Percentiles rank a stretch among this genome's conserved stretches.
phyloP scores from a whole-genome alignment of 305 asterid species.

The Fraxinus nigra region DNA sequence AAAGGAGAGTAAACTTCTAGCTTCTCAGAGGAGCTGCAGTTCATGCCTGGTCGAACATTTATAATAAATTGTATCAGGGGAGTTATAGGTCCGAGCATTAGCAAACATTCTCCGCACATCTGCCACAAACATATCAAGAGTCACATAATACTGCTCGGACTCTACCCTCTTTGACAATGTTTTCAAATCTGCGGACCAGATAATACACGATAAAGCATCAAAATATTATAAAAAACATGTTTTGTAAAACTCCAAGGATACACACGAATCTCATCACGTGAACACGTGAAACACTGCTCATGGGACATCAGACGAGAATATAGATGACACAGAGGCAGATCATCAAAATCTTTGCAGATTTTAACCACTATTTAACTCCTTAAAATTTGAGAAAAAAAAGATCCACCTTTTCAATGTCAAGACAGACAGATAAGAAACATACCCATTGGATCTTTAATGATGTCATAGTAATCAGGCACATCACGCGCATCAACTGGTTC shows the following conservation, averaged over 20 bases:
- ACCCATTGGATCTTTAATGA: conserved; percentile 96
- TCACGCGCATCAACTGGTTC: conserved; percentile 99
- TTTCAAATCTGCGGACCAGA: conserved; percentile 59
- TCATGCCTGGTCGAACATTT: conserved; percentile 88
- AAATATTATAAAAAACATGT: background rate
- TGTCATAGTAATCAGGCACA: conserved; percentile 92
- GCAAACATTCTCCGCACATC: conserved; percentile 83
- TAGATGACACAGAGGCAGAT: background rate
- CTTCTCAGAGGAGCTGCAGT: conserved; percentile 8
- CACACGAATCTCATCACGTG: background rate
- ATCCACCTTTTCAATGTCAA: background rate
- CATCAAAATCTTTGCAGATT: background rate
- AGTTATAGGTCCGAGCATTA: conserved; percentile 89
- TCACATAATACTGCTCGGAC: conserved; percentile 81
- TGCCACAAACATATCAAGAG: conserved; percentile 90
- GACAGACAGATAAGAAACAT: conserved; percentile 12
- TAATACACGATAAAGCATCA: background rate
- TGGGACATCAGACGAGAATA: background rate
- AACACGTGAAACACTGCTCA: background rate
- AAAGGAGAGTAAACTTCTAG: background rate
- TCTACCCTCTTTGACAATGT: conserved; percentile 94
- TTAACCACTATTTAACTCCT: background rate
- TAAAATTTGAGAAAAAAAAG: background rate
- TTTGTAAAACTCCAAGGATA: background rate
- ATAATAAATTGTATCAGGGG: conserved; percentile 91